Base-by-base conservation (phyloP, 495 filamentous ascomycete species). In the Lepidopterella palustris region DNA sequence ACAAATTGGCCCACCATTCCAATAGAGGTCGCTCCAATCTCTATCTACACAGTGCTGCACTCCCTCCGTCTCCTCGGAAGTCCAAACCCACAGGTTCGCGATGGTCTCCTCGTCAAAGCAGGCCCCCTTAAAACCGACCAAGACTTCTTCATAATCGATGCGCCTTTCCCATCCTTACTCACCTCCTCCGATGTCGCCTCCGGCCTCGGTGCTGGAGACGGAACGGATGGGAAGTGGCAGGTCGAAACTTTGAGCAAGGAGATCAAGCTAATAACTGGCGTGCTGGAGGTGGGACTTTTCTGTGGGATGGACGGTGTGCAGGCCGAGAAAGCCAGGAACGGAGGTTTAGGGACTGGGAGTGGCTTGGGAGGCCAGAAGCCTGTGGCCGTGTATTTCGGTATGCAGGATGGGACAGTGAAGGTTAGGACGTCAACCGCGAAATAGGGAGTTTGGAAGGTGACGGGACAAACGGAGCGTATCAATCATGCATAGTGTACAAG, bases 201-300 rank as follows among this genome's bases (percentile, higher is more conserved):
- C 51, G 29, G 67, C 61, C 24, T 64, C 58, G 52, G 74, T 40
- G 21, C 73, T 68, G 73, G 67, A 15, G 62, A 68, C 24, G 83
- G 82, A 11, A 74, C 72, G 57, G 75, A 75, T 51, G 77, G 77
- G 15, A 72, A 66, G 53, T 79, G 78, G 90, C 87, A 90, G 58
- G 90, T 96, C 0, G 82, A 86, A 45, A 77, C 76, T 10, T 75
- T 98, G 47, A 83, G 89, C 9, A 73, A 72, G 47, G 73, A 80
- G 60, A 85, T 98, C 68, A 95, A 92, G 72, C 73, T 79, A 58
- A 88, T 97, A 58, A 84, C 85, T 3, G 93, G 93, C 45, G 91
- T 98, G 10, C 74, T 96, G 51, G 92, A 96, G 68, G 90, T 96
- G 39, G 93, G 93, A 28, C 79, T 97, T 31, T 98, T 98, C 78